Percentiles rank a stretch among this genome's conserved stretches.
phyloP scores from a whole-genome alignment of 2,329 filamentous ascomycete species.

The Neoarthrinium moseri region DNA sequence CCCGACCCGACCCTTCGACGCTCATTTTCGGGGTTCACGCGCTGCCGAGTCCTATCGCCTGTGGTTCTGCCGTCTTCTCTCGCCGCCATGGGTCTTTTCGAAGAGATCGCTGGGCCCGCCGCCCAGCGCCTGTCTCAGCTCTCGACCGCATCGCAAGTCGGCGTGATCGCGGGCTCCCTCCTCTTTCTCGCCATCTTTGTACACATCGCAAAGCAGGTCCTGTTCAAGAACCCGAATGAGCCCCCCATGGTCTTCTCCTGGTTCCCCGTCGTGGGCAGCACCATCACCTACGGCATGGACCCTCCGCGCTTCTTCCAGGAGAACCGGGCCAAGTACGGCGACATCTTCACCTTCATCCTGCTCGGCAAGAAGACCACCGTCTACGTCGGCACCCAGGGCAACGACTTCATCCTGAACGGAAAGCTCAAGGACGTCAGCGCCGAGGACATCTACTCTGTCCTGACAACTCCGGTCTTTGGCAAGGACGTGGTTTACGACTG shows the following conservation, averaged over 20 bases:
- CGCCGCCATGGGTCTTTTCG: slow-evolving; percentile 52
- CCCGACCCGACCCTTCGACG: background rate
- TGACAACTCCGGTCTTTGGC: slow-evolving; percentile 74
- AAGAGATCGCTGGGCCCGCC: slow-evolving; percentile 50
- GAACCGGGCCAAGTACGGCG: slow-evolving; percentile 78
- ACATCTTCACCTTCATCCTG: slow-evolving; percentile 86
- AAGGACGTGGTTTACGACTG: slow-evolving; percentile 88
- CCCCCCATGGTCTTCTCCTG: slow-evolving; percentile 80
- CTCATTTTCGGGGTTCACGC: background rate
- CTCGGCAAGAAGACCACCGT: slow-evolving; percentile 89
- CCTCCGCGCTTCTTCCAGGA: slow-evolving; percentile 83
- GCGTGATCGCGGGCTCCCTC: slow-evolving; percentile 39
- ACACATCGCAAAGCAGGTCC: slow-evolving; percentile 77
- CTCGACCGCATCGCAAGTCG: slow-evolving; percentile 46
- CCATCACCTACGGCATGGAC: slow-evolving; percentile 91
- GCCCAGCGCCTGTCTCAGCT: slow-evolving; percentile 49
- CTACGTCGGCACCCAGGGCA: slow-evolving; percentile 76
- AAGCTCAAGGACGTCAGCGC: slow-evolving; percentile 88
- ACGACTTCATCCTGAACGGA: slow-evolving; percentile 89
- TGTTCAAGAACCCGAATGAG: slow-evolving; percentile 80
- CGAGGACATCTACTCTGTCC: slow-evolving; percentile 83
- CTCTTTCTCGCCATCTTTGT: slow-evolving; percentile 61
- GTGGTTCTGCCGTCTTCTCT: background rate
- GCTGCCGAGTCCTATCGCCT: background rate
- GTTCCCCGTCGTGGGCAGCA: slow-evolving; percentile 84